Evolutionary conservation across 352 stramenopile genomes (phyloP), one percentile per base, ranked within the genome.

Genomic region (Phytophthora vignae): DNA sequence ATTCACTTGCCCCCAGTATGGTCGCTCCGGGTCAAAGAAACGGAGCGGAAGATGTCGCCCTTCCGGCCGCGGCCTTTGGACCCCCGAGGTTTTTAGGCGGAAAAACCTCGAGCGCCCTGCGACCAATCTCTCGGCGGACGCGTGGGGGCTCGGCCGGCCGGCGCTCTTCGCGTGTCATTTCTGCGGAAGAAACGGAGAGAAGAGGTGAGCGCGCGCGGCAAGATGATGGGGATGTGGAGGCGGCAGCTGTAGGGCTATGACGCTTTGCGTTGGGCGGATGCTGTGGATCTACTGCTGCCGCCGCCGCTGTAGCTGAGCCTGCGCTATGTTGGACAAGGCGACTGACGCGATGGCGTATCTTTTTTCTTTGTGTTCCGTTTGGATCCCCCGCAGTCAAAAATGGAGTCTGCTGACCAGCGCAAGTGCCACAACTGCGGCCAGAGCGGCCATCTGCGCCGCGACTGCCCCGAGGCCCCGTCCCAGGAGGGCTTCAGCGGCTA

Each of bases 371-470:
- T 36, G 19, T 64, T 33, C 17, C 22, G 56, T 55, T 29, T 46
- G 22, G 50, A 55, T 25, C 22, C n/a, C 50, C 19, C 15, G 46
- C 42, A 49, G 42, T 21, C 6, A 60, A 77, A 53, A 56, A 89
- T 89, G 82, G 81, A 90, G 64, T 61, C 61, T n/a, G 46, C 46
- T 57, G 66, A 83, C 63, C 73, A 77, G 53, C 88, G 88, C 73
- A 91, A 91, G 77, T 95, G 87, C 83, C 84, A 93, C 84, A 92
- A 83, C 80, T 95, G 88, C 78, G 85, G 86, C 68, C 77, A 95
- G 66, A 62, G 60, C 7, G 88, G 88, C 69, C 88, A 95, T 77
- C 57, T 94, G 21, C 85, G 85, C 59, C 88, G 88, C 42, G 86
- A 95, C 73, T 95, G 88, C 82, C 84, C 88, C 6, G 77, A 92